phyloP scores from a whole-genome alignment of 2,329 filamentous ascomycete species.

The Fusarium tupiense region DNA sequence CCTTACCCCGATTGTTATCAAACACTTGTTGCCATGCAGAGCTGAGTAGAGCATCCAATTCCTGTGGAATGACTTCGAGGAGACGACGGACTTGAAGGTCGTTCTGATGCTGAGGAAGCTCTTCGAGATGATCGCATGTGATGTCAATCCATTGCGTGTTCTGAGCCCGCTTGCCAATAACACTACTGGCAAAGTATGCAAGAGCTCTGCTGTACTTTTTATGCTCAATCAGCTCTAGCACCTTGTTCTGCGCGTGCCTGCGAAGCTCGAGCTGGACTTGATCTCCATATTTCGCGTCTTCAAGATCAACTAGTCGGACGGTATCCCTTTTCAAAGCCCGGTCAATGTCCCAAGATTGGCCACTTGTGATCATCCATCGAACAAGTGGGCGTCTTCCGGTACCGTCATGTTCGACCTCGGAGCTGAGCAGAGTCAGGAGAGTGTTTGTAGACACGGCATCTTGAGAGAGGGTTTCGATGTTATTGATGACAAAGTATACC shows the following conservation, averaged over 20 bases:
- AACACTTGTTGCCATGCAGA: conserved; percentile 53
- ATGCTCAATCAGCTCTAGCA: conserved; percentile 45
- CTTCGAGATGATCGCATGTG: conserved; percentile 53
- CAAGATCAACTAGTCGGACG: conserved; percentile 28
- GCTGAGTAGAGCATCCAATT: conserved; percentile 50
- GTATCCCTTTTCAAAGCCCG: conserved; percentile 1
- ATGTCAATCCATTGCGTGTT: conserved; percentile 58
- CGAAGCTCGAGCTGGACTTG: conserved; percentile 33
- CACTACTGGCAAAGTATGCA: conserved; percentile 53
- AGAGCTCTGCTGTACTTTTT: conserved; percentile 56
- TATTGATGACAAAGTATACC: conserved; percentile 54
- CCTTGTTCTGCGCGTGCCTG: conserved; percentile 48
- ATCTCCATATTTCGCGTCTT: conserved; percentile 31
- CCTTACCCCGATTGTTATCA: conserved; percentile 42
- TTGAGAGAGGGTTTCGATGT: conserved; percentile 51
- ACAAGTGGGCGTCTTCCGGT: conserved; percentile 14
- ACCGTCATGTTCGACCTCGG: conserved; percentile 7
- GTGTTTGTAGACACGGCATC: conserved; percentile 38
- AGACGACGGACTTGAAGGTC: conserved; percentile 52
- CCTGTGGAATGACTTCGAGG: conserved; percentile 53
- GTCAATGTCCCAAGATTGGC: conserved; percentile 27
- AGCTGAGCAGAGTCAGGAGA: conserved; percentile 2
- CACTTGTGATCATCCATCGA: conserved; percentile 55
- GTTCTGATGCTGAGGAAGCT: conserved; percentile 49
- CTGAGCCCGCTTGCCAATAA: conserved; percentile 54